Evolutionary conservation across 345 rosid genomes (phyloP).

Genomic region (Psidium guajava): DNA sequence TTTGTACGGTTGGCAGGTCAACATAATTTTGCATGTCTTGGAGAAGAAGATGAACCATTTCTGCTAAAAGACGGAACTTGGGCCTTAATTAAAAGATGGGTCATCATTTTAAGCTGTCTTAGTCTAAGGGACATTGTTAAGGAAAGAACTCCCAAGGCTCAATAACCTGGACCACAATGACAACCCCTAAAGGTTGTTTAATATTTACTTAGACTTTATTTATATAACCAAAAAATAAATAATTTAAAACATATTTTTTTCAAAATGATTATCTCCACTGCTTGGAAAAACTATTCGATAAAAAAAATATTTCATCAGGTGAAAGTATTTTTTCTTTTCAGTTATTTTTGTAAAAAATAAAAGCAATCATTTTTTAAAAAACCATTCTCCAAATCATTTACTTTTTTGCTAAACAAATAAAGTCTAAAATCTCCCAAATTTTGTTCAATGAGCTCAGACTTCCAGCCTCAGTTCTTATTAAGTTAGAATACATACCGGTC

Average conservation of each 20-base stretch:
- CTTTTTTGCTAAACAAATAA: rapidly evolving
- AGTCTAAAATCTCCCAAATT: background rate
- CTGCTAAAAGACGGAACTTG: background rate
- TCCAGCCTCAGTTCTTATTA: background rate
- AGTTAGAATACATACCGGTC: background rate
- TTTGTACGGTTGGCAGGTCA: background rate
- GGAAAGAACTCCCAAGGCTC: background rate
- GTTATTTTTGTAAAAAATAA: background rate
- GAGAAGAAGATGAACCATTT: background rate
- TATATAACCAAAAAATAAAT: background rate
- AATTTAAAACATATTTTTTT: background rate
- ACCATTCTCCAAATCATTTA: background rate
- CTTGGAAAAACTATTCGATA: background rate
- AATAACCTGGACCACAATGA: background rate
- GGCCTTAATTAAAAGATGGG: background rate
- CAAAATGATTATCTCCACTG: no score
- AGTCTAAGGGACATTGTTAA: background rate
- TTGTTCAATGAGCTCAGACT: background rate
- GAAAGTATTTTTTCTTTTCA: background rate
- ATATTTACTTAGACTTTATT: background rate
- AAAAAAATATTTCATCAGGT: background rate
- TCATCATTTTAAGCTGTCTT: background rate
- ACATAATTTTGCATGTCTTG: background rate
- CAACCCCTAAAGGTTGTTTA: background rate
- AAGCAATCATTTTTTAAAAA: background rate